Evolutionary conservation across 2,329 filamentous ascomycete species (phyloP), one percentile per base, ranked within the genome.

Genomic region (Fusarium brachygibbosum): DNA sequence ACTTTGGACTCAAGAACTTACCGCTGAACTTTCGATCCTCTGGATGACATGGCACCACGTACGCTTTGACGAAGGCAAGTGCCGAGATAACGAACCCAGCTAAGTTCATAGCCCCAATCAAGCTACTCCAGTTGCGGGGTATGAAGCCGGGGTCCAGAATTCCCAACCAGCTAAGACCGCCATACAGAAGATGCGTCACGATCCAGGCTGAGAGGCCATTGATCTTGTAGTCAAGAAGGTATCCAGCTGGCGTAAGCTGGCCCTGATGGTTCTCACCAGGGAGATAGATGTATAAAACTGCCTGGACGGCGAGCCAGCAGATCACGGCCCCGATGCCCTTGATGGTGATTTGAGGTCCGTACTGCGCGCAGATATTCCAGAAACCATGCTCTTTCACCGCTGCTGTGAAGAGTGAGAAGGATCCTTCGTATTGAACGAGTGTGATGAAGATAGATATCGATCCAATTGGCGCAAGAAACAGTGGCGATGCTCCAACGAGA

Each of bases 11-110:
- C 46, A 25, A 19, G 7, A 23, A 70, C 74, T 19, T 50, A 78
- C 78, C 79, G 70, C 80, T 82, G 48, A 83, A 83, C 53, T 82
- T 83, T 28, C 80, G 72, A 60, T 83, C 82, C 8, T 77, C 75
- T 11, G 75, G 74, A 69, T 83, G 80, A 23, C 78, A 79, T 11
- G 82, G 81, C 55, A 63, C 66, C 16, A 78, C 9, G 45, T 80
- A 76, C 28, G 81, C 82, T 66, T 83, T 83, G 19, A 78, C 25
- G 51, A 79, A 81, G 6, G 78, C 77, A 48, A 75, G 45, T 11
- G 53, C 55, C 10, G 74, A 73, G 5, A 76, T 63, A 7, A 70
- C 23, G 76, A 76, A 25, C 28, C 76, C 60, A 74, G 72, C 48
- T 74, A 81, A 56, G 58, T 83, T 83, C 58, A 79, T 77, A 4